Evolutionary conservation across 163 green algal genomes (phyloP), one percentile per base, ranked within the genome.

Genomic region (Prototheca cutis): DNA sequence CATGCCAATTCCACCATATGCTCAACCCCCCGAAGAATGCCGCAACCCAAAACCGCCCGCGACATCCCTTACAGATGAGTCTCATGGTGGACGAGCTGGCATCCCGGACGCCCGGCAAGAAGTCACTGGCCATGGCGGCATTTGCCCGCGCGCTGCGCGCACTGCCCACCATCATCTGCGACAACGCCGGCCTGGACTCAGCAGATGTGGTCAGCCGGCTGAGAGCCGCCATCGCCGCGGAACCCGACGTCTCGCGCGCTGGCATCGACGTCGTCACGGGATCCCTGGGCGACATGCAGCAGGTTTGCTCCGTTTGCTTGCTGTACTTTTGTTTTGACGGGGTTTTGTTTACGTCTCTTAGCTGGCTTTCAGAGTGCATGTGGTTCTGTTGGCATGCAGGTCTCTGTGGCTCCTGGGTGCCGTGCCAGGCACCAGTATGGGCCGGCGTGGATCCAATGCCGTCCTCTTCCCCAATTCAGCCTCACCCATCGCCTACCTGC

Each of bases 121-220:
- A 79, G 48, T 86, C 80, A 10, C 72, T 98, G n/a, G 93, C 93
- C 13, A 95, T 98, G 83, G 82, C 88, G 58, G 83, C 87, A 0
- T 99, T 94, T 80, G 87, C 86, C 0, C 75, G 79, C 19, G 90
- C 93, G 6, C 81, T 99, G 61, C 75, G 90, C 21, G 61, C 77
- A 47, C 91, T 97, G 49, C 92, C 93, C 10, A 74, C 84, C 63
- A 96, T 86, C 72, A 98, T 99, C 63, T 90, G 80, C 53, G 91
- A 98, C 66, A 99, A 99, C 62, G 93, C 91, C 2, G 93, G 86
- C 23, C 72, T 94, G 39, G 86, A 94, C 63, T 81, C 73, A 40
- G 84, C 90, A 0, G 88, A 98, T 33, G 80, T 98, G 28, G 82
- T 99, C 6, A 71, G 79, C 2, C 88, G 91, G 70, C 72, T 99